Conservation (phyloP, 1,284 basidiomycete species). For the Sanghuangporus weigelae region DNA sequence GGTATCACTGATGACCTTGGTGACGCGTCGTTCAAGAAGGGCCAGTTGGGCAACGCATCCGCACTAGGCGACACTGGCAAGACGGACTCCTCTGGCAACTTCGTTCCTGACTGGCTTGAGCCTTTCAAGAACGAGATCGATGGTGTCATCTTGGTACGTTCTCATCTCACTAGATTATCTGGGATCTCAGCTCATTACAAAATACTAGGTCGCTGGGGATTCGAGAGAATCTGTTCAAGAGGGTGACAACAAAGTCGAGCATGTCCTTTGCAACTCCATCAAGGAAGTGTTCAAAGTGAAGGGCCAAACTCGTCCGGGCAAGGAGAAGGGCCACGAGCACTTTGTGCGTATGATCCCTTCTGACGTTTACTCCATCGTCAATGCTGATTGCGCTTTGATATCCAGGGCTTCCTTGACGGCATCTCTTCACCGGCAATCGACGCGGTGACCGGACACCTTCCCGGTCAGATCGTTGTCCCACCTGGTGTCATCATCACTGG, state of each 20-base stretch:
- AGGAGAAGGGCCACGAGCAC: constrained; percentile 31
- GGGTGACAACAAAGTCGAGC: constrained; percentile 24
- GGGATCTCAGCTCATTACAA: background rate
- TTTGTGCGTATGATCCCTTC: constrained; percentile 23
- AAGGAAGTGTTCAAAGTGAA: constrained; percentile 28
- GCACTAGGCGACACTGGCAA: constrained; percentile 25
- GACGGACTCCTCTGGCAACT: constrained; percentile 5
- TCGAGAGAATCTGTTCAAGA: constrained; percentile 21
- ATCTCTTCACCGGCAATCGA: constrained; percentile 40
- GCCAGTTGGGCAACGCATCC: constrained; percentile 28
- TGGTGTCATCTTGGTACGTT: constrained; percentile 29
- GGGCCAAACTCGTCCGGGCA: constrained; percentile 30
- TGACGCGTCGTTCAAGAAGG: constrained; percentile 28
- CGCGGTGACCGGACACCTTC: constrained; percentile 33
- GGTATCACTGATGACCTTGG: constrained; percentile 31
- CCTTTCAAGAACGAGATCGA: constrained; percentile 32
- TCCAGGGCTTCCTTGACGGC: constrained; percentile 38
- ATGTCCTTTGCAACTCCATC: constrained; percentile 25
- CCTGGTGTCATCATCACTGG: constrained; percentile 38
- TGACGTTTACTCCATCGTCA: background rate
- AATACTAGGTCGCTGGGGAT: constrained; percentile 27
- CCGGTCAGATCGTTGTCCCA: constrained; percentile 35
- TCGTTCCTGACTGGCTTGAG: constrained; percentile 29
- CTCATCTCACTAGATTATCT: background rate
- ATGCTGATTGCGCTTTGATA: background rate